A percentile compares a stretch with the other conserved stretches of the same genome.
Conservation (phyloP, 495 filamentous ascomycete species). For the Aspergillus heteromorphus region DNA sequence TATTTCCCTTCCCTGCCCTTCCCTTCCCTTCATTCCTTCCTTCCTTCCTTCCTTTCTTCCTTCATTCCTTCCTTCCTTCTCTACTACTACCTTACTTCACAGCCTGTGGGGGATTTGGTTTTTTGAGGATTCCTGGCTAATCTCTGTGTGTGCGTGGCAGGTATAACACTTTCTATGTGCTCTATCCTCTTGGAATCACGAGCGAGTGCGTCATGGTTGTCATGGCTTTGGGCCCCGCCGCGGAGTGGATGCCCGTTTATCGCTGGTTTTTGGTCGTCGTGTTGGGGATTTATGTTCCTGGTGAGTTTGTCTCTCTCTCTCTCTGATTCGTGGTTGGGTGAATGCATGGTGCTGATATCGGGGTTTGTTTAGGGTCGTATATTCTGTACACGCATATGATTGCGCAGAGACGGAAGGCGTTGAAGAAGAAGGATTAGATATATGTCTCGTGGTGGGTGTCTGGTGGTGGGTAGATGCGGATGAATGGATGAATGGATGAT, state of each 20-base stretch:
- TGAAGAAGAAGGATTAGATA: slow-evolving; percentile 42
- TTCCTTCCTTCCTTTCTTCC: slow-evolving; percentile 1
- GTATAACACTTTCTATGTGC: slow-evolving; percentile 87
- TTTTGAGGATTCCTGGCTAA: slow-evolving; percentile 7
- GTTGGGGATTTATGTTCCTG: slow-evolving; percentile 72
- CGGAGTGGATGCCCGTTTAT: slow-evolving; percentile 41
- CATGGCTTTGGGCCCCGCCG: slow-evolving; percentile 56
- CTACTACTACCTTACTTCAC: no score
- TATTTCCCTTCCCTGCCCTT: slow-evolving; percentile 7
- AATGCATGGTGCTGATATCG: slow-evolving; percentile 15
- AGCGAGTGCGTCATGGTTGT: slow-evolving; percentile 80
- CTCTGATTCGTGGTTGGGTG: not conserved
- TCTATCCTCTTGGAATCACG: slow-evolving; percentile 86
- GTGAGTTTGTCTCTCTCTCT: slow-evolving; percentile 42
- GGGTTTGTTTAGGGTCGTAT: slow-evolving; percentile 59
- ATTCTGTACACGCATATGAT: slow-evolving; percentile 95
- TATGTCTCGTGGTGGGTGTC: not conserved
- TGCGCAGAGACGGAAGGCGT: slow-evolving; percentile 71
- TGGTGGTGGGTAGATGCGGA: not conserved
- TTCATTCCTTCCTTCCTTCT: no score
- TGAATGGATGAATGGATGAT: no score
- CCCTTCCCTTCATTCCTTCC: slow-evolving; percentile 1
- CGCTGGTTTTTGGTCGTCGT: slow-evolving; percentile 56
- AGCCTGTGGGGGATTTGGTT: not conserved
- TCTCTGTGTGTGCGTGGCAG: slow-evolving; percentile 17